Percentiles rank a stretch among this genome's conserved stretches.
These are phyloP conservation scores for Xylaria scruposa DNA, from an alignment of 495 filamentous ascomycete species.

Conservation along the genomic window DNA sequence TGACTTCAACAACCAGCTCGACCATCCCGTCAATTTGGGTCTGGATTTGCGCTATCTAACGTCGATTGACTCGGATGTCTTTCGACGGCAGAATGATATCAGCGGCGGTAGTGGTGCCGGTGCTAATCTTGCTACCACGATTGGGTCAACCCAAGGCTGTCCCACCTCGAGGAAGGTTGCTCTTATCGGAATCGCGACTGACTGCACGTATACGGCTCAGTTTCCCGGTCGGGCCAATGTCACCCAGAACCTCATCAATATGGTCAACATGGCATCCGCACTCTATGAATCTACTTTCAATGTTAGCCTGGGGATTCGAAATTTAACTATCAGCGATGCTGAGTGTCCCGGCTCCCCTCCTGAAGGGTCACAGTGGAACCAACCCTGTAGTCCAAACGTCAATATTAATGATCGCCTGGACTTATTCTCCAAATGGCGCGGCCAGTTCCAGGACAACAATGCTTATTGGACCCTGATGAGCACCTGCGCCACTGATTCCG, in stretches of 20 bases:
- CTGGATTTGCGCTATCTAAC: constrained; percentile 42
- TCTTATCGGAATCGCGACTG: constrained; percentile 88
- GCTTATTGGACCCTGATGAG: constrained; percentile 95
- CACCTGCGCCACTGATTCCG: constrained; percentile 81
- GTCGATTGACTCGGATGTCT: constrained; percentile 37
- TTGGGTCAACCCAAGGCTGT: constrained; percentile 82
- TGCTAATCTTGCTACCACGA: constrained; percentile 80
- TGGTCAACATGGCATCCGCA: constrained; percentile 85
- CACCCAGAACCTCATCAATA: constrained; percentile 74
- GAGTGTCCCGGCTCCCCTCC: constrained; percentile 71
- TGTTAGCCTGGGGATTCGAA: constrained; percentile 86
- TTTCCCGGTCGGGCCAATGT: constrained; percentile 69
- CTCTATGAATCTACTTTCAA: constrained; percentile 93
- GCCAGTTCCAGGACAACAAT: constrained; percentile 71
- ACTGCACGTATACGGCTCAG: constrained; percentile 80
- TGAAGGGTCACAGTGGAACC: constrained; percentile 78
- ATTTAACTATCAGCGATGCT: constrained; percentile 75
- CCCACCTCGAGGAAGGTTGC: constrained; percentile 89
- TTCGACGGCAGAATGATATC: constrained; percentile 59
- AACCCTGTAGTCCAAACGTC: constrained; percentile 65
- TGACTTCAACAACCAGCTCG: constrained; percentile 70
- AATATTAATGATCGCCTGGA: constrained; percentile 82
- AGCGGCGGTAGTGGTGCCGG: constrained; percentile 79
- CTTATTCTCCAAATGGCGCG: constrained; percentile 88
- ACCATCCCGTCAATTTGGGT: constrained; percentile 67